A percentile compares a stretch with the other conserved stretches of the same genome.
Evolutionary conservation across 1,284 basidiomycete species (phyloP).

Genomic region (Mrakiaceae sp.): DNA sequence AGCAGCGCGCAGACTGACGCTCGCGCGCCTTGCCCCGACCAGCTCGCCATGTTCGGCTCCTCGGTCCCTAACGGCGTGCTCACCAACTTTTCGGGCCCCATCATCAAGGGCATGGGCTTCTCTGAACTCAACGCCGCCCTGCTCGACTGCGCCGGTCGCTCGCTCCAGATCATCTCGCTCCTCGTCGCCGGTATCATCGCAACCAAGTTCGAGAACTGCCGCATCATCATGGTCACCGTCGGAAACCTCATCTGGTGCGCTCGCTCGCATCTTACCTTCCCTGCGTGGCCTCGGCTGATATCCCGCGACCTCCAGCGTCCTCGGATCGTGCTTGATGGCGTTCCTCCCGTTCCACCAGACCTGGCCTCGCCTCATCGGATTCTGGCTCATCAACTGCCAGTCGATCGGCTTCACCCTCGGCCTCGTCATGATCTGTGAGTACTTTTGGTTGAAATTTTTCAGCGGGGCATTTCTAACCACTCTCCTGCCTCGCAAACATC

Average conservation of each 20-base stretch:
- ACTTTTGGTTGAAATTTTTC: too few relatives aligned
- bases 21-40: too few relatives aligned
- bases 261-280: too few relatives aligned
- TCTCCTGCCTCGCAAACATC: neutral
- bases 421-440: constrained; percentile 33
- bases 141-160: constrained; percentile 29
- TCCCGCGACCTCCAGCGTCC: too few relatives aligned
- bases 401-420: constrained; percentile 32
- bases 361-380: constrained; percentile 29
- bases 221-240: constrained; percentile 29
- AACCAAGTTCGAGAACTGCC: constrained; percentile 28
- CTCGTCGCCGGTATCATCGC: constrained; percentile 30
- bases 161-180: constrained; percentile 29
- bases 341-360: constrained; percentile 30
- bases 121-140: constrained; percentile 29
- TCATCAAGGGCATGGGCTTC: constrained; percentile 28
- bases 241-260: constrained; percentile 30
- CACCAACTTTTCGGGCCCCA: constrained; percentile 31
- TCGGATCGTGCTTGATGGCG: constrained; percentile 27
- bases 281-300: too few relatives aligned
- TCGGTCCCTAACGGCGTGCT: constrained; percentile 31
- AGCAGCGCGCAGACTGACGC: too few relatives aligned
- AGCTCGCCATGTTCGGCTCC: constrained; percentile 23
- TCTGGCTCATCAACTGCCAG: constrained; percentile 28
- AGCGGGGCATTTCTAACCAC: neutral